These are phyloP conservation scores for Pichia insulana DNA, from an alignment of 805 yeast genomes.

Conservation along the genomic window DNA sequence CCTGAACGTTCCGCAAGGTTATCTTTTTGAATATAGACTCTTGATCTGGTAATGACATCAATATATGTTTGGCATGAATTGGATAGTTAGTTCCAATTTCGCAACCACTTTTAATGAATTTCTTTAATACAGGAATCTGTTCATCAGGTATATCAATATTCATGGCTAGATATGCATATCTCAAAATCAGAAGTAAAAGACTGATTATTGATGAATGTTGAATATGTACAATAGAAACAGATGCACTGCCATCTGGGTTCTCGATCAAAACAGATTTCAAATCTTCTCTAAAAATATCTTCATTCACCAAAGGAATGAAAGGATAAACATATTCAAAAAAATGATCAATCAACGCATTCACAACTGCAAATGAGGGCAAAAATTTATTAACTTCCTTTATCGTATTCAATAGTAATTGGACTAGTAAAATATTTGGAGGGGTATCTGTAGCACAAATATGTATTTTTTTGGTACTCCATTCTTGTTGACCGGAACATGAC, in stretches of 20 bases:
- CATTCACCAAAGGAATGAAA: slow-evolving; percentile 42
- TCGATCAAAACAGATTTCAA: slow-evolving; percentile 24
- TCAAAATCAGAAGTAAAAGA: slow-evolving; percentile 30
- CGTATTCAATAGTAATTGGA: slow-evolving; percentile 8
- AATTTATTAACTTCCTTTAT: slow-evolving; percentile 25
- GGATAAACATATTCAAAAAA: slow-evolving; percentile 40
- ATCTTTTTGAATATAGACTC: slow-evolving; percentile 32
- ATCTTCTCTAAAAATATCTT: slow-evolving; percentile 34
- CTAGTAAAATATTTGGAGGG: neutral
- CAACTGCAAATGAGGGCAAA: slow-evolving; percentile 35
- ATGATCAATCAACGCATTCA: slow-evolving; percentile 35
- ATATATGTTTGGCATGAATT: slow-evolving; percentile 33
- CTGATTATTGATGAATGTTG: slow-evolving; percentile 30
- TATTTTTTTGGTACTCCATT: too few relatives aligned
- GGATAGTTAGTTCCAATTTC: slow-evolving; percentile 28
- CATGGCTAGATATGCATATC: slow-evolving; percentile 36
- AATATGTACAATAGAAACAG: slow-evolving; percentile 17
- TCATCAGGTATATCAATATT: slow-evolving; percentile 15
- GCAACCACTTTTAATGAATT: slow-evolving; percentile 19
- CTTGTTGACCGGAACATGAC: too few relatives aligned
- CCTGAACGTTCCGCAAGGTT: slow-evolving; percentile 38
- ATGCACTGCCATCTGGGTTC: slow-evolving; percentile 16
- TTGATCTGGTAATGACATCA: slow-evolving; percentile 26
- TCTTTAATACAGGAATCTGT: neutral
- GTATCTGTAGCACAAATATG: neutral